Evolutionary conservation across 2,329 filamentous ascomycete genomes (phyloP).

Genomic region (Penicillium sp.): DNA sequence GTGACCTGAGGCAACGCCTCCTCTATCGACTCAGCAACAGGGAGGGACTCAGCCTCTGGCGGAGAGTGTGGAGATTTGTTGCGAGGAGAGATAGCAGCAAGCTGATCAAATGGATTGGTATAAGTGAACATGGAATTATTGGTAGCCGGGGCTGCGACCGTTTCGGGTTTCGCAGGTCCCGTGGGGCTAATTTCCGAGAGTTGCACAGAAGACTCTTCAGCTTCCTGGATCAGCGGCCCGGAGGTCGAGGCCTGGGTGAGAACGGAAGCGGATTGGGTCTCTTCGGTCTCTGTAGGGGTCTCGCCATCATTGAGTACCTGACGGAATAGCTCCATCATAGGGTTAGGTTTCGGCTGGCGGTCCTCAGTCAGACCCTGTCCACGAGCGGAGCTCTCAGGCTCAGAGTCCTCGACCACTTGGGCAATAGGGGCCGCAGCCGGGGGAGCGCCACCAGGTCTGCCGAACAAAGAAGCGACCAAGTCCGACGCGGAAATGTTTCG

Average conservation of each 20-base stretch:
- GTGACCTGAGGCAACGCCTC: conserved; percentile 28
- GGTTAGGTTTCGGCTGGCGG: no score
- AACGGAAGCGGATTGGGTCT: conserved; percentile 43
- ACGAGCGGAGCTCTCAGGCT: conserved; percentile 17
- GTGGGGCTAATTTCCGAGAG: conserved; percentile 22
- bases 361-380: conserved; percentile 8
- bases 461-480: conserved; percentile 60
- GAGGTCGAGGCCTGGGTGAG: conserved; percentile 31
- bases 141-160: conserved; percentile 41
- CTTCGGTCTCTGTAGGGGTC: conserved; percentile 29
- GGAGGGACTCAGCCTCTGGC: conserved; percentile 47
- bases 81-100: conserved; percentile 68
- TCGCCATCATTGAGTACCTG: conserved; percentile 57
- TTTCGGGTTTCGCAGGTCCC: conserved; percentile 34
- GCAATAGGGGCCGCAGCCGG: conserved; percentile 13
- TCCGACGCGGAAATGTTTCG: conserved; percentile 59
- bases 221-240: conserved; percentile 14
- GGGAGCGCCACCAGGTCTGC: conserved; percentile 40
- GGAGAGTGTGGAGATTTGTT: conserved; percentile 58
- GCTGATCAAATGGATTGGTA: conserved; percentile 72
- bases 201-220: conserved; percentile 15
- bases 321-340: conserved; percentile 64
- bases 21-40: conserved; percentile 35
- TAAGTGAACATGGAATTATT: conserved; percentile 66
- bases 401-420: conserved; percentile 17